Evolutionary conservation across 352 stramenopile genomes (phyloP).

Genomic region (Phytophthora rubi): DNA sequence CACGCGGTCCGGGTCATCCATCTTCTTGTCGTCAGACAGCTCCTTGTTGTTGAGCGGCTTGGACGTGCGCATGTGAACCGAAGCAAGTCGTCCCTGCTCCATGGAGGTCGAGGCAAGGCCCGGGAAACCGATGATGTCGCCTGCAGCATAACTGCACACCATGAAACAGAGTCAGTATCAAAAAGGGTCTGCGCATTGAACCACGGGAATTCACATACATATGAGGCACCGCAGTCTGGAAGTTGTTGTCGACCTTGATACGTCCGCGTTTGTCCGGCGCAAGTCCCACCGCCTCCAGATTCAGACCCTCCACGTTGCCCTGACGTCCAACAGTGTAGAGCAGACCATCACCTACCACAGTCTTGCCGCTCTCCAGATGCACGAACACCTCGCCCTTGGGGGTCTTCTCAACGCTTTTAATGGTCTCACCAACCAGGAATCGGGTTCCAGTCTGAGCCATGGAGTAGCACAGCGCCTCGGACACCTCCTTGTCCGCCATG

Average conservation of each 20-base stretch:
- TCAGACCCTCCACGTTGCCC: constrained; percentile 86
- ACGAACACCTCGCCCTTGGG: constrained; percentile 75
- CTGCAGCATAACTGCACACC: constrained; percentile 80
- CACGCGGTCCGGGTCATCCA: constrained; percentile 68
- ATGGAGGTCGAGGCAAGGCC: constrained; percentile 91
- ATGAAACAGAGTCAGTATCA: constrained; percentile 7
- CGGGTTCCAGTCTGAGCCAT: constrained; percentile 89
- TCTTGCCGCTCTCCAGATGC: constrained; percentile 87
- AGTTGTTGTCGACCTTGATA: constrained; percentile 89
- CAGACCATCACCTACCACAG: constrained; percentile 81
- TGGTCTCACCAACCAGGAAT: constrained; percentile 86
- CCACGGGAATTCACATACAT: constrained; percentile 59
- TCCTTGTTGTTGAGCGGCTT: constrained; percentile 70
- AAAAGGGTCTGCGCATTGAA: background rate
- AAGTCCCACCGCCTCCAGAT: constrained; percentile 83
- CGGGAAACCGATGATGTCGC: constrained; percentile 91
- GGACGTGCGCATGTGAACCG: constrained; percentile 85
- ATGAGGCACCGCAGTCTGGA: constrained; percentile 86
- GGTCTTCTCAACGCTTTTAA: constrained; percentile 76
- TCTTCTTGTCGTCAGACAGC: constrained; percentile 49
- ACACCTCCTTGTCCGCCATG: constrained; percentile 90
- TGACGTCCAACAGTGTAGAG: constrained; percentile 90
- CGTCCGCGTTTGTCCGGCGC: constrained; percentile 82
- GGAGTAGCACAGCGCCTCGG: constrained; percentile 85
- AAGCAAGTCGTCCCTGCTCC: constrained; percentile 89